Percentiles rank a stretch among this genome's conserved stretches.
phyloP scores from a whole-genome alignment of 75 land plant genomes.

The Pseudotsuga menziesii region DNA sequence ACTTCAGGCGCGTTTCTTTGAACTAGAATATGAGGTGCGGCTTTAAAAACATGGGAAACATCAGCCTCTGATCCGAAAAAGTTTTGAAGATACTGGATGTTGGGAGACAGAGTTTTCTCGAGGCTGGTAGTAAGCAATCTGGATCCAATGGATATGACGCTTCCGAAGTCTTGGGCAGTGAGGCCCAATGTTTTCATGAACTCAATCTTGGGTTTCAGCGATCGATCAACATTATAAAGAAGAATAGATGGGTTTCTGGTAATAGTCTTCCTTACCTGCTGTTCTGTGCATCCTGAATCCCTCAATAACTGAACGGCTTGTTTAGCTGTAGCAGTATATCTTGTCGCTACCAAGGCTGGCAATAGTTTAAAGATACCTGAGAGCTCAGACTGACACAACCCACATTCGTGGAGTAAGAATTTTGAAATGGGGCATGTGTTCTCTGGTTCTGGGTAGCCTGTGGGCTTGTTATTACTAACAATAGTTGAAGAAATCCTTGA shows the following conservation, averaged over 20 bases:
- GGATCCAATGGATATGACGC: conserved; percentile 18
- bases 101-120: conserved; percentile 4
- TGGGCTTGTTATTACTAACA: background rate
- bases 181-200: conserved; percentile 26
- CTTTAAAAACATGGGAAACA: background rate
- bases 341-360: background rate
- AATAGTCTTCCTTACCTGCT: background rate
- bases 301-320: background rate
- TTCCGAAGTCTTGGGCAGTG: conserved; percentile 9
- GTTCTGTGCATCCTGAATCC: background rate
- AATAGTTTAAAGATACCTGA: background rate
- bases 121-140: conserved; percentile 13
- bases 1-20: conserved; percentile 19
- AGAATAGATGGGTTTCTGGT: conserved; percentile 28
- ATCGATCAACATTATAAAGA: conserved; percentile 13
- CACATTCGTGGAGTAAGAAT: background rate
- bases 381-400: background rate
- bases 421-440: background rate
- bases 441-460: background rate
- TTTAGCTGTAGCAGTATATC: background rate
- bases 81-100: conserved; percentile 18
- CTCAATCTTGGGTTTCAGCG: conserved; percentile 10
- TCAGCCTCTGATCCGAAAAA: conserved; percentile 10
- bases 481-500: background rate
- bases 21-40: background rate